Base-by-base conservation (phyloP, 345 rosid genomes). In the Pelargonium nanum region DNA sequence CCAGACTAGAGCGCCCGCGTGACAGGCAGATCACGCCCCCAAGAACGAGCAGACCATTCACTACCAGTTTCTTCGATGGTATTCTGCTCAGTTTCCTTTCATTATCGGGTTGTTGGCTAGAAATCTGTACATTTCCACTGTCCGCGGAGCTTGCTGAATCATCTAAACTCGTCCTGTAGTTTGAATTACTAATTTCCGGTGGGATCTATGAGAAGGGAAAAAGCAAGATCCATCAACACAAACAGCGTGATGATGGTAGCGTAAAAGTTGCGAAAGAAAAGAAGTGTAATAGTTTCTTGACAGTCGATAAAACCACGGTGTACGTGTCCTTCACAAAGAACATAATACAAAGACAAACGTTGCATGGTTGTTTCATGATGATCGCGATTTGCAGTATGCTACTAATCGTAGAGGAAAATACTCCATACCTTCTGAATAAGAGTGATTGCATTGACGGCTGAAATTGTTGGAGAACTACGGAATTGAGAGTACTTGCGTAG, bases 1-100 rank as follows among this genome's bases (percentile, higher is more conserved):
- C 91, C 12, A 92, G 77, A 28, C 83, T 68, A 12, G 93, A 77
- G 63, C 76, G 85, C 61, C 89, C 91, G 13, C 86, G 85, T 19
- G 95, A 78, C 61, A 92, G 76, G 76, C 84, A 92, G 65, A 92
- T 65, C 19, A 77, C 77, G 48, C 91, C 92, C 5, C 96, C 98
- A 55, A 76, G 71, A 53, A 92, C 75, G 61, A 92, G 76, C 82
- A 84, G 53, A 71, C 95, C 69, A 28, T 85, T 85, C 13, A 83
- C 86, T 21, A 89, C 62, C 23, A 72, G 52, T 70, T 82, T 85
- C 80, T 63, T 78, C n/a, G 98, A 85, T 24, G 96, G 93, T 70
- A 60, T 74, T 72, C 78, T 78, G 58, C 57, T 54, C 30, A 83
- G 40, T 72, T 63, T 83, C 74, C 71, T 80, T 57, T 68, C 68